Evolutionary conservation across 176 grass and related monocot species (phyloP), one percentile per base, ranked within the genome.

Genomic region (Thinopyrum elongatum): DNA sequence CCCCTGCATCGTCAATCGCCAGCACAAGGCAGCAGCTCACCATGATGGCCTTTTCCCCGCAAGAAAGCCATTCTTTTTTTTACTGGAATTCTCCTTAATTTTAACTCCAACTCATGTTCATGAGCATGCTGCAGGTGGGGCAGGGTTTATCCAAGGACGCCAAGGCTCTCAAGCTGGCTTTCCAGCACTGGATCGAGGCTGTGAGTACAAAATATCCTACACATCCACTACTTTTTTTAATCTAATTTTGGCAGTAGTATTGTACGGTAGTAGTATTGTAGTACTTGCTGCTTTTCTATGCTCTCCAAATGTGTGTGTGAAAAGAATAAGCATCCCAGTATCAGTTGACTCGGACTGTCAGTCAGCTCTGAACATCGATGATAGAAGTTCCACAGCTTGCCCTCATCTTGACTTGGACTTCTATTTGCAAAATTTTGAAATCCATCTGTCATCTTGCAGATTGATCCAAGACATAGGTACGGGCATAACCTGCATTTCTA

Each of bases 111-210:
- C n/a, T 5, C 30, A 42, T 74, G 58, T n/a, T 74, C 39, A 5
- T 38, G 39, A 39, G 26, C 49, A 35, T 72, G 39, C n/a, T 49
- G 17, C 69, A 98, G 95, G 95, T 98, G 61, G 95, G 95, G 55
- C 89, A 88, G 80, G 95, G 95, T 87, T 83, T 95, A 87, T 91
- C 88, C 22, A 90, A 82, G 57, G 93, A 98, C n/a, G 84, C 27
- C 38, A 90, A 80, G 80, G 93, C 93, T 87, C 87, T 93, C 57
- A 95, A 86, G 71, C 88, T 98, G 38, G 95, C 95, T 55, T 98
- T 98, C 87, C 93, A 95, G 75, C 95, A 98, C 91, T 98, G 95
- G 95, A 98, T 98, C 51, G 95, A 98, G 85, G 95, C 95, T 15
- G 95, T 98, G 68, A 90, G 95, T 92, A 34, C 82, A 88, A 65